Evolutionary conservation across 2,329 filamentous ascomycete species (phyloP).

Genomic region (Ophiostoma ips): DNA sequence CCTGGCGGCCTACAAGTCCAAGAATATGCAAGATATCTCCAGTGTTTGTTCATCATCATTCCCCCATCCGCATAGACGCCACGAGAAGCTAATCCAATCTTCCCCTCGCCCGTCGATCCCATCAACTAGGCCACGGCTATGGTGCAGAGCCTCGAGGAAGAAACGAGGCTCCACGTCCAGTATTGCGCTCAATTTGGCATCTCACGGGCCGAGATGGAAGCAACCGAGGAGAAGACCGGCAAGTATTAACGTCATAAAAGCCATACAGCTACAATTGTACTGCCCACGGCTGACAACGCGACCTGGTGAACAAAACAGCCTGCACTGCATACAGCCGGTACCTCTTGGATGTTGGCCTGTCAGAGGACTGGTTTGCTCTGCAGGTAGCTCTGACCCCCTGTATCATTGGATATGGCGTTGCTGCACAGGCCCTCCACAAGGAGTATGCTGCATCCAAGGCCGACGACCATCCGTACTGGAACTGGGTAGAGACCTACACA

Average conservation of each 20-base stretch:
- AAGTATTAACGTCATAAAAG: constrained; percentile 7
- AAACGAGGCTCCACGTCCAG: constrained; percentile 66
- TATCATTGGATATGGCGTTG: constrained; percentile 73
- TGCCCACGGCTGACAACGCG: background rate
- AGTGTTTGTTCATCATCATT: constrained; percentile 33
- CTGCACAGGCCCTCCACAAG: constrained; percentile 55
- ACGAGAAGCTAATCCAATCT: background rate
- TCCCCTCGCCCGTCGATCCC: background rate
- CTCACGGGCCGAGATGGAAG: constrained; percentile 56
- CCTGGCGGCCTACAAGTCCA: constrained; percentile 73
- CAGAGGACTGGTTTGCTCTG: constrained; percentile 75
- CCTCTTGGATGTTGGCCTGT: constrained; percentile 76
- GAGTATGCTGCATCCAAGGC: constrained; percentile 43
- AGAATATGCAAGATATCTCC: constrained; percentile 56
- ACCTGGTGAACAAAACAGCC: constrained; percentile 18
- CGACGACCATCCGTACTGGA: constrained; percentile 64
- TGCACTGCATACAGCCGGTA: constrained; percentile 28
- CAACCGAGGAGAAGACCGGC: constrained; percentile 62
- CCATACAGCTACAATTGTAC: too few relatives aligned
- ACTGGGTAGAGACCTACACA: constrained; percentile 83
- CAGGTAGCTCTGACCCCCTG: constrained; percentile 78
- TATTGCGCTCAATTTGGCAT: constrained; percentile 78
- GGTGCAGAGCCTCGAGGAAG: constrained; percentile 61
- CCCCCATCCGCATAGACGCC: background rate
- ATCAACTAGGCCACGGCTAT: constrained; percentile 35